Evolutionary conservation across 1,284 basidiomycete species (phyloP).

Genomic region (Takashimella koratensis): DNA sequence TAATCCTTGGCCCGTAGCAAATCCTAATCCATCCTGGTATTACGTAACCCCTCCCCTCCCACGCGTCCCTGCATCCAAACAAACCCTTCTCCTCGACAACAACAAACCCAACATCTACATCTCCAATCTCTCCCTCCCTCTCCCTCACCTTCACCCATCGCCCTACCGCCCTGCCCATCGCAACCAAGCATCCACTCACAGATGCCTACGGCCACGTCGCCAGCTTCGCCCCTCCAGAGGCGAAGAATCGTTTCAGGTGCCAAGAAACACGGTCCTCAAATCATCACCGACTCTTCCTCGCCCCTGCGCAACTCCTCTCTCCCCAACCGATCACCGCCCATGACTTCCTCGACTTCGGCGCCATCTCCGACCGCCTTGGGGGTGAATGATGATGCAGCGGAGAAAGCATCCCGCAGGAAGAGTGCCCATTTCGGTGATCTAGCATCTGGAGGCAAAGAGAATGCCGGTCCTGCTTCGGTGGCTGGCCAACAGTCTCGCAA

Average conservation of each 20-base stretch:
- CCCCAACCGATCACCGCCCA: neutral
- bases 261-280: neutral
- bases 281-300: slow-evolving; percentile 7
- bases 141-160: neutral
- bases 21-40: too few species aligned
- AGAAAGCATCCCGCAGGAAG: slow-evolving; percentile 37
- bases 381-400: slow-evolving; percentile 41
- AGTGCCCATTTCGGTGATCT: slow-evolving; percentile 34
- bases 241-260: neutral
- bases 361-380: slow-evolving; percentile 1
- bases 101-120: neutral
- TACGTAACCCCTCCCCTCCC: neutral
- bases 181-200: neutral
- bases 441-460: slow-evolving; percentile 10
- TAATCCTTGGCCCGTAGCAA: too few species aligned
- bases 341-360: neutral
- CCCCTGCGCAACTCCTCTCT: neutral
- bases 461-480: neutral
- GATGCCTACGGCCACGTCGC: neutral
- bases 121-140: neutral
- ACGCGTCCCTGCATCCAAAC: too few species aligned
- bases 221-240: neutral
- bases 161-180: neutral
- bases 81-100: too few species aligned
- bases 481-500: slow-evolving; percentile 14